Base-by-base conservation (phyloP, 2,329 filamentous ascomycete genomes). In the Xylariales sp. region DNA sequence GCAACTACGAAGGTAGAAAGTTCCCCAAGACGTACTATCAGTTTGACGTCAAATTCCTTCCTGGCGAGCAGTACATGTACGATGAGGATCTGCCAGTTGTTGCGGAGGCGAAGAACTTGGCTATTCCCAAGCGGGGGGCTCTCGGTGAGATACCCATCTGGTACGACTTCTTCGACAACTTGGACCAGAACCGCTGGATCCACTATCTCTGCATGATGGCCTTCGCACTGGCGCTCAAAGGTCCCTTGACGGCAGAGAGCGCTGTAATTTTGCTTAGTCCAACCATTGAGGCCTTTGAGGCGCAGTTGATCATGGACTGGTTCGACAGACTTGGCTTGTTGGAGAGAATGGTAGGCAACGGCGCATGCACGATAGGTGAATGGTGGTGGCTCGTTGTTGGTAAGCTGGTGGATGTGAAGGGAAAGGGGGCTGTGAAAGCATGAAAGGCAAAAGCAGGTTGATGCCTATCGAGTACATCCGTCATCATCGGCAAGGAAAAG, bases 1-100 rank as follows among this genome's bases (percentile, higher is more conserved):
- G 78, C 12, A 80, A 84, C 48, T 89, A 89, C 59, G 79, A 86
- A 53, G 83, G 80, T 16, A 73, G 83, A 42, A 78, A 78, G 44
- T 81, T 83, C 47, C 76, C 84, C 25, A 82, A 83, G 50, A 70
- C 71, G 24, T 78, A 79, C 51, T 73, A 86, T 37, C 74, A 78
- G 48, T 88, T 86, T 59, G 69, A 73, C 8, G 66, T 88, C 25
- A 69, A 76, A 31, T 69, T 81, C 15, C 62, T 69, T 1, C 80
- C 81, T 1, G 85, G 82, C 0, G 55, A 63, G 6, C 57, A 48
- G 0, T 89, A 88, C 57, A 53, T 75, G 11, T 78, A 69, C 52
- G 70, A 80, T 36, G 69, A 76, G 18, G 63, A 72, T 1, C 66
- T 75, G 31, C 57, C 64, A 4, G 57, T 73, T 3, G 52, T 74